Conservation (phyloP, 2,329 filamentous ascomycete species). For the Fusarium sororula region DNA sequence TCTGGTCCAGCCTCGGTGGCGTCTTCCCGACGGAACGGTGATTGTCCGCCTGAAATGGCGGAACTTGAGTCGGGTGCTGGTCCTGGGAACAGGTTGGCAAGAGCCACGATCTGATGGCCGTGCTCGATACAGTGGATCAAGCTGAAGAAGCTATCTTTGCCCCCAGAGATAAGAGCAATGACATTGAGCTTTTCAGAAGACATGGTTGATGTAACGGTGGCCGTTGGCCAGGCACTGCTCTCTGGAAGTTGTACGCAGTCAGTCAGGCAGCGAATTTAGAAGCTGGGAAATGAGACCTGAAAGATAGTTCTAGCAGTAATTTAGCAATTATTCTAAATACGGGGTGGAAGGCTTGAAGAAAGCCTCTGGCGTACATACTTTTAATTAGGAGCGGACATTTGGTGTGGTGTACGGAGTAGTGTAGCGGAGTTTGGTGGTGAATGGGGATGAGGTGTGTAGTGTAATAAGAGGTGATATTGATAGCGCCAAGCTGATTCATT, state of each 20-base stretch:
- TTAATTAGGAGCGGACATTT: slow-evolving; percentile 26
- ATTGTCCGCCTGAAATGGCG: slow-evolving; percentile 9
- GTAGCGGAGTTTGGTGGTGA: neutral
- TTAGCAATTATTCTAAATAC: slow-evolving; percentile 18
- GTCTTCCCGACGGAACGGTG: slow-evolving; percentile 20
- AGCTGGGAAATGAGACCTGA: slow-evolving; percentile 9
- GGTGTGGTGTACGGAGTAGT: slow-evolving; percentile 11
- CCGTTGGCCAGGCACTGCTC: neutral
- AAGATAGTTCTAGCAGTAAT: neutral
- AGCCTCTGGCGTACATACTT: neutral
- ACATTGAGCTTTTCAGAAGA: slow-evolving; percentile 69
- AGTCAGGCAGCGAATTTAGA: slow-evolving; percentile 1
- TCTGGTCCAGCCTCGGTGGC: slow-evolving; percentile 13
- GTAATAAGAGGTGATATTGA: slow-evolving; percentile 10
- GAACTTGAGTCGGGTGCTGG: slow-evolving; percentile 9
- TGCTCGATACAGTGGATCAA: slow-evolving; percentile 89
- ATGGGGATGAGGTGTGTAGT: neutral
- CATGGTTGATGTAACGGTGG: slow-evolving; percentile 45
- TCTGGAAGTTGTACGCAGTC: neutral
- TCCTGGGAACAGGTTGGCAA: slow-evolving; percentile 82
- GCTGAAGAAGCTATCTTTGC: slow-evolving; percentile 96
- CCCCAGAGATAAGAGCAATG: slow-evolving; percentile 92
- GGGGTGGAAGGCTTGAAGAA: neutral
- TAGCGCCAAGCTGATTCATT: slow-evolving; percentile 26
- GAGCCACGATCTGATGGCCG: slow-evolving; percentile 84